phyloP scores from a whole-genome alignment of 768 basidiomycete genomes.

The Trichaptum fuscoviolaceum region DNA sequence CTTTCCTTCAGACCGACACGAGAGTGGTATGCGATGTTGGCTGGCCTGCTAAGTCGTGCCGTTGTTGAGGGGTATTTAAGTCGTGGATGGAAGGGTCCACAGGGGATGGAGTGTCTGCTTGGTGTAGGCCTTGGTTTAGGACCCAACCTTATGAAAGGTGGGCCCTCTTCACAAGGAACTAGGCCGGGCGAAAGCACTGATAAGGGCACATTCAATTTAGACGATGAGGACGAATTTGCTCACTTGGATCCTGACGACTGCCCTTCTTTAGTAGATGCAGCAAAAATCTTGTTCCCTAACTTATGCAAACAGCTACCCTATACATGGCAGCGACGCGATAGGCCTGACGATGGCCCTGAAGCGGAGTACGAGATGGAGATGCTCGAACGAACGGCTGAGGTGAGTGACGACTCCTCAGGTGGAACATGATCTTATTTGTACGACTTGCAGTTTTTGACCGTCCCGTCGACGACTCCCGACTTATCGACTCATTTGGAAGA shows the following conservation, averaged over 20 bases:
- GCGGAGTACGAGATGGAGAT: slow-evolving; percentile 74
- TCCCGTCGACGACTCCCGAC: slow-evolving; percentile 66
- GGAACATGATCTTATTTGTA: background rate
- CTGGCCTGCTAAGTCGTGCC: slow-evolving; percentile 74
- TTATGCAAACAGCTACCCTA: background rate
- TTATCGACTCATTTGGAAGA: slow-evolving; percentile 76
- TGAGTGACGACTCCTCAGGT: slow-evolving; percentile 29
- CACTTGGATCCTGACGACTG: slow-evolving; percentile 74
- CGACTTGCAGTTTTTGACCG: slow-evolving; percentile 63
- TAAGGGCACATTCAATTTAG: slow-evolving; percentile 16
- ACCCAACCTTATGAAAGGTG: slow-evolving; percentile 7
- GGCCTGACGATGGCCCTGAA: slow-evolving; percentile 40
- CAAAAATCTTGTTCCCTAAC: slow-evolving; percentile 60
- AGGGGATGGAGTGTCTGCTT: slow-evolving; percentile 65
- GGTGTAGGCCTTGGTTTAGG: slow-evolving; percentile 51
- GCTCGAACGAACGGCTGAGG: slow-evolving; percentile 63
- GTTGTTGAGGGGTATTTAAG: slow-evolving; percentile 81
- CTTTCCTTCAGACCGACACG: slow-evolving; percentile 60
- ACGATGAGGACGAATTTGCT: slow-evolving; percentile 35
- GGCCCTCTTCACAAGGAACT: slow-evolving; percentile 5
- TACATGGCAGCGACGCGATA: slow-evolving; percentile 25
- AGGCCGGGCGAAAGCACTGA: slow-evolving; percentile 28
- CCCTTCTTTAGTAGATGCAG: slow-evolving; percentile 61
- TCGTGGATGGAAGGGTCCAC: slow-evolving; percentile 71
- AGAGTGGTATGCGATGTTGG: slow-evolving; percentile 79